Percentiles rank a stretch among this genome's conserved stretches.
phyloP scores from a whole-genome alignment of 2,329 filamentous ascomycete species.

The Zalaria obscura region DNA sequence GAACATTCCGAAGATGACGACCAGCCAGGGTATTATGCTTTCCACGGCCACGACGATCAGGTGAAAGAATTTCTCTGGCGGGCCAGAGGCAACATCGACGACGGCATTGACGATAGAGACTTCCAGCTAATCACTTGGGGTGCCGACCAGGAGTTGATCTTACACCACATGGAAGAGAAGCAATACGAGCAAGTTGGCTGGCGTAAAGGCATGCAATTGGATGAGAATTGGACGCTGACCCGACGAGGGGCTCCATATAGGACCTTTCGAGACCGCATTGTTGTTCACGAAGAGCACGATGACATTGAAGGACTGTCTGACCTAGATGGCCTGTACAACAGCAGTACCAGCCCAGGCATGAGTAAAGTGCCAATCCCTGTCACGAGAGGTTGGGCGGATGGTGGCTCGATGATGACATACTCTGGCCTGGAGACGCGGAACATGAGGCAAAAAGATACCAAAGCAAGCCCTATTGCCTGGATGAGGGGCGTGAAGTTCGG shows the following conservation, averaged over 20 bases:
- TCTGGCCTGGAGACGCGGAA: constrained; percentile 33
- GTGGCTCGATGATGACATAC: constrained; percentile 32
- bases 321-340: background rate
- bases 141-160: constrained; percentile 65
- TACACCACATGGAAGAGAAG: constrained; percentile 57
- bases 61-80: constrained; percentile 91
- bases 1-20: constrained; percentile 28
- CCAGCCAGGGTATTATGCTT: constrained; percentile 34
- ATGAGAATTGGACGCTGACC: constrained; percentile 55
- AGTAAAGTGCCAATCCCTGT: constrained; percentile 9
- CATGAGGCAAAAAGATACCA: constrained; percentile 27
- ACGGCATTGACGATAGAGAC: constrained; percentile 67
- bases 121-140: constrained; percentile 93
- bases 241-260: constrained; percentile 75
- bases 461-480: constrained; percentile 44
- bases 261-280: constrained; percentile 54
- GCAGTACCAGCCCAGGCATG: constrained; percentile 8
- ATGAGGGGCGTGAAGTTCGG: constrained; percentile 52
- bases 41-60: constrained; percentile 43
- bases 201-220: constrained; percentile 51
- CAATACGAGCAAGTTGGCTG: constrained; percentile 58
- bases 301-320: background rate
- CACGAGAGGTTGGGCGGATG: constrained; percentile 15
- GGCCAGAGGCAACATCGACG: constrained; percentile 50
- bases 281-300: no score